These are phyloP conservation scores for Penicillium sclerotiorum DNA, from an alignment of 2,329 filamentous ascomycete species.

Conservation along the genomic window DNA sequence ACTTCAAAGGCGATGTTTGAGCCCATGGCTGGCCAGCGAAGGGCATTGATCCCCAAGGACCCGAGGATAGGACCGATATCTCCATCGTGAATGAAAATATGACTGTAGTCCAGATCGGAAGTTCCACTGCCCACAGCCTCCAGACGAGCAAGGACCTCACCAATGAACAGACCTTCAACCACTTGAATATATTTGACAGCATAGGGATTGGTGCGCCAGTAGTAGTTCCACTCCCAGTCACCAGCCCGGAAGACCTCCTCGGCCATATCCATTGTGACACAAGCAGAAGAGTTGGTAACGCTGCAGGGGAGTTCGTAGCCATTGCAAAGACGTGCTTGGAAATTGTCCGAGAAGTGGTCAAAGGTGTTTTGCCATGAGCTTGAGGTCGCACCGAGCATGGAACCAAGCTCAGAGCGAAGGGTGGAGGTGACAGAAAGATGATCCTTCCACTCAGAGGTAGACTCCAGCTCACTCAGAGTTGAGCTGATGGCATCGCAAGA, in stretches of 20 bases:
- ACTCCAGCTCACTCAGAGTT: constrained; percentile 30
- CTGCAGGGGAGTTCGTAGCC: constrained; percentile 42
- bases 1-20: constrained; percentile 44
- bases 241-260: constrained; percentile 44
- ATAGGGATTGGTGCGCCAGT: constrained; percentile 39
- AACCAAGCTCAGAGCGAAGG: constrained; percentile 32
- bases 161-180: constrained; percentile 42
- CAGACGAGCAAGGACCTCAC: constrained; percentile 36
- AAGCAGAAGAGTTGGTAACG: constrained; percentile 27
- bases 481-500: constrained; percentile 31
- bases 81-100: constrained; percentile 43
- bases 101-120: constrained; percentile 33
- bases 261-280: constrained; percentile 36
- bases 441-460: constrained; percentile 37
- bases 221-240: constrained; percentile 48
- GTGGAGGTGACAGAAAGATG: constrained; percentile 36
- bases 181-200: constrained; percentile 41
- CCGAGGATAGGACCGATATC: constrained; percentile 42
- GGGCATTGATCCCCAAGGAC: constrained; percentile 36
- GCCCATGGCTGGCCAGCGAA: constrained; percentile 46
- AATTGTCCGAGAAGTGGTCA: constrained; percentile 46
- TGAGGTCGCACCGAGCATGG: constrained; percentile 34
- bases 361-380: constrained; percentile 38
- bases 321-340: constrained; percentile 45
- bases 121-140: constrained; percentile 29